These are phyloP conservation scores for Labyrinthula sp. DNA, from an alignment of 352 stramenopile species.

Conservation along the genomic window DNA sequence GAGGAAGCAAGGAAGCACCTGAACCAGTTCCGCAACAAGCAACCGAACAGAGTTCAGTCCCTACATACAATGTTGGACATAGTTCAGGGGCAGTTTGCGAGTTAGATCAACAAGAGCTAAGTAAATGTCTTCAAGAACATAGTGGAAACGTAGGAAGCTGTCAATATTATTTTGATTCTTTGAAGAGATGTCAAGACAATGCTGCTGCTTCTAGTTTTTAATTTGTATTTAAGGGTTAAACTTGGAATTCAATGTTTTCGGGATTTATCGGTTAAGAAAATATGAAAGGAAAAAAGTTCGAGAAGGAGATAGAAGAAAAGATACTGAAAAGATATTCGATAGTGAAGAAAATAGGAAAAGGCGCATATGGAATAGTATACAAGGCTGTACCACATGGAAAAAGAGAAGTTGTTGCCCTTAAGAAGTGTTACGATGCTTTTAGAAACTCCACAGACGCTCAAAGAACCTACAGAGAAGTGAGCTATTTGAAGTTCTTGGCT, in stretches of 20 bases:
- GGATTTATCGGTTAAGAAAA: neutral
- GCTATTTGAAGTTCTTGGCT: constrained; percentile 85
- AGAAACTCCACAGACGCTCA: constrained; percentile 54
- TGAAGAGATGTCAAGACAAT: constrained; percentile 53
- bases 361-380: constrained; percentile 80
- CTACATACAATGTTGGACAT: constrained; percentile 2
- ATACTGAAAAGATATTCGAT: constrained; percentile 4
- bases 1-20: constrained; percentile 38
- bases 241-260: constrained; percentile 1
- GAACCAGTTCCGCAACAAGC: constrained; percentile 24
- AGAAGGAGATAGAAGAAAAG: too few relatives aligned
- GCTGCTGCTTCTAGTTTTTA: constrained; percentile 1
- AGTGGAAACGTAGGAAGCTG: constrained; percentile 51
- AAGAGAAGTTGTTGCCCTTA: constrained; percentile 64
- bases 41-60: constrained; percentile 23
- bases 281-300: constrained; percentile 5
- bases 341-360: neutral
- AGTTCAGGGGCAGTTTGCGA: constrained; percentile 34
- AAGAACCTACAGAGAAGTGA: constrained; percentile 78
- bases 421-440: constrained; percentile 90
- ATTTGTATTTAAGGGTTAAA: neutral
- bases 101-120: constrained; percentile 49
- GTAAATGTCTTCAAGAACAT: constrained; percentile 46
- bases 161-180: constrained; percentile 55
- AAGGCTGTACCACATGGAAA: constrained; percentile 78